These are phyloP conservation scores for Voacanga thouarsii DNA, from an alignment of 257 asterid species.

Conservation along the genomic window DNA sequence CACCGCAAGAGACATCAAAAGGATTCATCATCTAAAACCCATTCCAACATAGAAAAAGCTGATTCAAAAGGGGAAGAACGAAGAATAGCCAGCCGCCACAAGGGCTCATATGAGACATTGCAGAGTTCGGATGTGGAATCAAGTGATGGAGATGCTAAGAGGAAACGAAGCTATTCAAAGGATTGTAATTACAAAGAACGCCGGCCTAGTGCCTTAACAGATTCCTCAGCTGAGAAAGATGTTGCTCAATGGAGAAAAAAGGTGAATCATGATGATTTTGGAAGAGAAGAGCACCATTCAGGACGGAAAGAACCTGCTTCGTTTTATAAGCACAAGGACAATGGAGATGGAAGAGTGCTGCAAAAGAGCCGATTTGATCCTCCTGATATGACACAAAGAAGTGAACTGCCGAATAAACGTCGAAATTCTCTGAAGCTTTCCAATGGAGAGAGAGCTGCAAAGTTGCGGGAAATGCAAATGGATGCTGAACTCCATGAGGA, in stretches of 20 bases:
- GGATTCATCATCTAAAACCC: constrained; percentile 44
- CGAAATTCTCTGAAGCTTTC: constrained; percentile 53
- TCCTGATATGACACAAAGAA: constrained; percentile 41
- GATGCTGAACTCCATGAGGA: constrained; percentile 90
- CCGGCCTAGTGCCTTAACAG: constrained; percentile 13
- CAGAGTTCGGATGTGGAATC: constrained; percentile 39
- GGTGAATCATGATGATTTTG: constrained; percentile 17
- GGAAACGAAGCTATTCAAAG: constrained; percentile 30
- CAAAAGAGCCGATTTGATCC: constrained; percentile 17
- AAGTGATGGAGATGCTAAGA: constrained; percentile 30
- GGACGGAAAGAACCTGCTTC: constrained; percentile 29
- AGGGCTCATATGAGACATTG: constrained; percentile 20
- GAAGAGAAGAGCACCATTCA: constrained; percentile 31
- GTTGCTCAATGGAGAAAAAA: constrained; percentile 19
- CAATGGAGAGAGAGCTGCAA: constrained; percentile 91
- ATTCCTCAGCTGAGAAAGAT: constrained; percentile 15
- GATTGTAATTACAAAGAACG: constrained; percentile 29
- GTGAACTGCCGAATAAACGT: constrained; percentile 34
- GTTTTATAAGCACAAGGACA: constrained; percentile 14
- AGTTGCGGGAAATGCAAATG: constrained; percentile 85
- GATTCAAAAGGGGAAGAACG: constrained; percentile 26
- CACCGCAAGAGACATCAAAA: constrained; percentile 43
- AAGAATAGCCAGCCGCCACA: constrained; percentile 30
- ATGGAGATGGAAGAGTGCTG: not conserved
- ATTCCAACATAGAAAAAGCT: constrained; percentile 38